A percentile compares a stretch with the other conserved stretches of the same genome.
Evolutionary conservation across 1,139 yeast species (phyloP).

Genomic region (Magnusiomyces tetraspermus): DNA sequence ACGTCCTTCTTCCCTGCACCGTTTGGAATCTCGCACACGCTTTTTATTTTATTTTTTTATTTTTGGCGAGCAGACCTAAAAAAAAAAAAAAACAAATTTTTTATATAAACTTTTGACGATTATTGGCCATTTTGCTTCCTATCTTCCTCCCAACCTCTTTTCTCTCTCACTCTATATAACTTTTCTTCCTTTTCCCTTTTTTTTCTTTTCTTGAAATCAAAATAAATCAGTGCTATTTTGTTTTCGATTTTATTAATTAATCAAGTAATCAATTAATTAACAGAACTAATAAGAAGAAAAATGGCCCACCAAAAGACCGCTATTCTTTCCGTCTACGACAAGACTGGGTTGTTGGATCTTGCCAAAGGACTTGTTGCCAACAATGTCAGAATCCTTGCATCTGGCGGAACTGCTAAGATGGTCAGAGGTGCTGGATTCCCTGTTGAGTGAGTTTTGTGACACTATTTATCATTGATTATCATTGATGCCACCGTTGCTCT

Average conservation of each 20-base stretch:
- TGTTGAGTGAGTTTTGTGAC: slow-evolving; percentile 43
- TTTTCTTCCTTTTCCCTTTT: not conserved
- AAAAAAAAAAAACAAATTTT: too few relatives aligned
- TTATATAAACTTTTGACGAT: too few relatives aligned
- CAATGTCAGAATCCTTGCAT: slow-evolving; percentile 84
- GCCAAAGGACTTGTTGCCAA: slow-evolving; percentile 89
- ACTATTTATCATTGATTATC: too few relatives aligned
- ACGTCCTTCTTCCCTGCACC: too few relatives aligned
- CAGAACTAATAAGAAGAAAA: not conserved
- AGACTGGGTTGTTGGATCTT: slow-evolving; percentile 88
- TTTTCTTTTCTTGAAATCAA: not conserved
- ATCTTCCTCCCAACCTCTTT: not conserved
- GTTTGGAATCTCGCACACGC: too few relatives aligned
- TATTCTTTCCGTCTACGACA: slow-evolving; percentile 91
- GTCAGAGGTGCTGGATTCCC: slow-evolving; percentile 97
- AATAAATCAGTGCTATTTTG: too few relatives aligned
- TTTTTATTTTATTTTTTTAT: too few relatives aligned
- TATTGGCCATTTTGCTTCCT: not conserved
- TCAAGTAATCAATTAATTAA: too few relatives aligned
- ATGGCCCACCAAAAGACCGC: slow-evolving; percentile 52
- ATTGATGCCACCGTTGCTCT: too few relatives aligned
- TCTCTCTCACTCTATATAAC: not conserved
- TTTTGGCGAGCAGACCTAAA: too few relatives aligned
- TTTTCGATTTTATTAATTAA: not conserved
- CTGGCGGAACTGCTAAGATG: slow-evolving; percentile 94